phyloP scores from a whole-genome alignment of 768 basidiomycete species.

The Neoboletus brunneissimus region DNA sequence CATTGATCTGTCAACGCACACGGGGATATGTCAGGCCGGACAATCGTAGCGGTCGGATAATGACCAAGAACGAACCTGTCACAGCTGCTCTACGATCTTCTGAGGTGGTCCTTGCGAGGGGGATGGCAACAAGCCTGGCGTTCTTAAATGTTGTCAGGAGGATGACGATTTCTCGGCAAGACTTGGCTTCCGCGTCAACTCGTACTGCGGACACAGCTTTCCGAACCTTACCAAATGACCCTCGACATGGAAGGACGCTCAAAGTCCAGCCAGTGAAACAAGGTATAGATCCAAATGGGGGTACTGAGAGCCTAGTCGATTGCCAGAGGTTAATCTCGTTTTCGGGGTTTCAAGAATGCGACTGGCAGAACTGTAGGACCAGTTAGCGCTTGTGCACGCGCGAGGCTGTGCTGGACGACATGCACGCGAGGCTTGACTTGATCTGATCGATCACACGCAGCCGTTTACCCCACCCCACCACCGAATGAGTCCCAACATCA shows the following conservation, averaged over 20 bases:
- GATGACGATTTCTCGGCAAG: neutral
- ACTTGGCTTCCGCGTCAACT: slow-evolving; percentile 1
- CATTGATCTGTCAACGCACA: neutral
- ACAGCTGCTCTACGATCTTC: neutral
- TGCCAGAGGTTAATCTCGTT: neutral
- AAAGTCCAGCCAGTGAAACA: neutral
- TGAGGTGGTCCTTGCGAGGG: neutral
- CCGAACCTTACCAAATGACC: neutral
- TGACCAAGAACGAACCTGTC: neutral
- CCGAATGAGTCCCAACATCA: slow-evolving; percentile 28
- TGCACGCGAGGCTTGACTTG: neutral
- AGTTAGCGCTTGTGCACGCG: neutral
- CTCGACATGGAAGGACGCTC: neutral
- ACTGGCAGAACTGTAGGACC: neutral
- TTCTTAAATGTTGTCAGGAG: neutral
- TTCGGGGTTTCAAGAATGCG: neutral
- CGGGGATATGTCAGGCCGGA: neutral
- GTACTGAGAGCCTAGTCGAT: neutral
- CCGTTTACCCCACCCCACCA: neutral
- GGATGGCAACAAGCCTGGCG: neutral
- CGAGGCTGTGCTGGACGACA: neutral
- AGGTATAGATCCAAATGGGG: neutral
- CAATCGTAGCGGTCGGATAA: neutral
- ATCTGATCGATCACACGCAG: neutral
- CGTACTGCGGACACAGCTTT: neutral